phyloP scores from a whole-genome alignment of 2,329 filamentous ascomycete genomes.

The Pseudogymnoascus sp. region DNA sequence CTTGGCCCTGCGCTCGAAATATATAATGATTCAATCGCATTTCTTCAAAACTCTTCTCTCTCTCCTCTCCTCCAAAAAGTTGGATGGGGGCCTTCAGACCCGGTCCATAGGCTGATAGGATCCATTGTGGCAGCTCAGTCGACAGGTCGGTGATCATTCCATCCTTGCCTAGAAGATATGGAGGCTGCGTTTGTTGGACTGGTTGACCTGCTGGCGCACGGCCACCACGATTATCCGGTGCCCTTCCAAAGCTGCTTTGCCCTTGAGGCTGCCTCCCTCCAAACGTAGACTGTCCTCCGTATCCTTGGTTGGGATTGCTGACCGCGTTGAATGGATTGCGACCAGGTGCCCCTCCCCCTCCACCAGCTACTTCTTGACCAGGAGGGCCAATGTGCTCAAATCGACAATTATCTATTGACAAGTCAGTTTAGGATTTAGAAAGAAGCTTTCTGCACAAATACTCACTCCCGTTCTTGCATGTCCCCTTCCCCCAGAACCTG shows the following conservation, averaged over 20 bases:
- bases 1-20: conserved; percentile 28
- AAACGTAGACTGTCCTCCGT: background rate
- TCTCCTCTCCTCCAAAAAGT: conserved; percentile 68
- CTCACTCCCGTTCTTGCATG: conserved; percentile 59
- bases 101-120: conserved; percentile 79
- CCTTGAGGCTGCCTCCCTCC: conserved; percentile 15
- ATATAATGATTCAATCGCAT: conserved; percentile 73
- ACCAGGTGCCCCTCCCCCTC: background rate
- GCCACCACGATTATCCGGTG: conserved; percentile 6
- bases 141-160: conserved; percentile 61
- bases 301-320: conserved; percentile 17
- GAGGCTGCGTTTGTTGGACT: conserved; percentile 11
- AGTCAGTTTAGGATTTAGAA: background rate
- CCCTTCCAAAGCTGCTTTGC: conserved; percentile 10
- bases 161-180: conserved; percentile 32
- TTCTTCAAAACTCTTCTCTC: conserved; percentile 87
- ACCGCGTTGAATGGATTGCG: conserved; percentile 16
- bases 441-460: background rate
- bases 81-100: conserved; percentile 70
- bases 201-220: conserved; percentile 10
- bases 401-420: conserved; percentile 41
- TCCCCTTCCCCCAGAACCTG: conserved; percentile 57
- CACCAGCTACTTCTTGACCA: conserved; percentile 1
- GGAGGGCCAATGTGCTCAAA: conserved; percentile 39
- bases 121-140: conserved; percentile 70